Conservation (phyloP, 176 grass and related monocot genomes). For the Elaeis guineensis region DNA sequence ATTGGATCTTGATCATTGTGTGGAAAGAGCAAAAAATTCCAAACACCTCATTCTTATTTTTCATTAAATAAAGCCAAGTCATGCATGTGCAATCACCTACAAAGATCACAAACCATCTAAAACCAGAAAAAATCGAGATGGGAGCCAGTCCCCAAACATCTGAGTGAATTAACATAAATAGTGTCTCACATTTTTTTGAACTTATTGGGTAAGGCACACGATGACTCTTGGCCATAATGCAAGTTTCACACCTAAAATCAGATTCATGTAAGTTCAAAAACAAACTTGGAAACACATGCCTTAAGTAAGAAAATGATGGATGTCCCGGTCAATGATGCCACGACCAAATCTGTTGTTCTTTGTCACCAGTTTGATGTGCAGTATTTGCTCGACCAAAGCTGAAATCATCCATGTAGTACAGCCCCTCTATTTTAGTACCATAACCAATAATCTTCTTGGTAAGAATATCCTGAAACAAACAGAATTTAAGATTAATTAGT, state of each 20-base stretch:
- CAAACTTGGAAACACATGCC: not conserved
- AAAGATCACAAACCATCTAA: not conserved
- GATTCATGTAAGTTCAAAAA: not conserved
- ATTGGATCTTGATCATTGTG: slow-evolving; percentile 5
- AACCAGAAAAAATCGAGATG: no score
- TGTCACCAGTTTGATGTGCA: no score
- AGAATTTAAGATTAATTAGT: no score
- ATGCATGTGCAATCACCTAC: slow-evolving; percentile 9
- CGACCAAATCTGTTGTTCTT: not conserved
- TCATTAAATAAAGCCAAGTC: slow-evolving; percentile 8
- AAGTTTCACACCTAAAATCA: not conserved
- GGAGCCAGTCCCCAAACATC: no score
- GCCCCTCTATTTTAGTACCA: no score
- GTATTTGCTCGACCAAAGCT: no score
- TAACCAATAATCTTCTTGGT: no score
- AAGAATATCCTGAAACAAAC: no score
- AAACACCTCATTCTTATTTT: not conserved
- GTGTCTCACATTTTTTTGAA: no score
- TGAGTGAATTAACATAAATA: no score
- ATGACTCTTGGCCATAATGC: not conserved
- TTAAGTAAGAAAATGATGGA: not conserved
- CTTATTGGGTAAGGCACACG: not conserved
- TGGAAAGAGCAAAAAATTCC: not conserved
- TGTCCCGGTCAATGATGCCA: slow-evolving; percentile 1
- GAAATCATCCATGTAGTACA: no score